phyloP scores from a whole-genome alignment of 2,329 filamentous ascomycete species.

The Aspergillus sp. region DNA sequence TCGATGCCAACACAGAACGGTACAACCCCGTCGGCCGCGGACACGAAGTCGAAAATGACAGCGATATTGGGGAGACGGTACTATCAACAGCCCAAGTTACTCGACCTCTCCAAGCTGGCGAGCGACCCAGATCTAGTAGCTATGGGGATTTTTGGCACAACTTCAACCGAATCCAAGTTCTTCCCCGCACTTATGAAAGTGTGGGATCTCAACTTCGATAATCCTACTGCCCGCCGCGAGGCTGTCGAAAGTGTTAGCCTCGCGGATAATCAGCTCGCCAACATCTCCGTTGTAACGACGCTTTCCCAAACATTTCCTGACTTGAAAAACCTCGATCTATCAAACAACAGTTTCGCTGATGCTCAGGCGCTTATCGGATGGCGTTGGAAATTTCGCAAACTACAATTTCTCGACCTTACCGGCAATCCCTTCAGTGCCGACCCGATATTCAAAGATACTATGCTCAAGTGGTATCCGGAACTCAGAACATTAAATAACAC shows the following conservation, averaged over 20 bases:
- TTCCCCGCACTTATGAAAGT: slow-evolving; percentile 91
- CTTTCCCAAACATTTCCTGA: slow-evolving; percentile 80
- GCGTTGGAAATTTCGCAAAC: slow-evolving; percentile 73
- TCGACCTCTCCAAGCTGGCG: slow-evolving; percentile 78
- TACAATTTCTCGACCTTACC: slow-evolving; percentile 77
- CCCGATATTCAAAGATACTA: slow-evolving; percentile 64
- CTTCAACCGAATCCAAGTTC: slow-evolving; percentile 75
- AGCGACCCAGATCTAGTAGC: slow-evolving; percentile 69
- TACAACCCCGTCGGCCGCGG: slow-evolving; percentile 50
- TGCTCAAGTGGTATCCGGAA: slow-evolving; percentile 80
- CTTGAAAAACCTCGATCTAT: slow-evolving; percentile 84
- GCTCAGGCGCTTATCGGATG: slow-evolving; percentile 69
- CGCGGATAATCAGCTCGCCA: slow-evolving; percentile 73
- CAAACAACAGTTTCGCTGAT: slow-evolving; percentile 73
- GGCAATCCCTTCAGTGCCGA: slow-evolving; percentile 71
- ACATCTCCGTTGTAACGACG: slow-evolving; percentile 69
- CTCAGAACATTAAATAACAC: slow-evolving; percentile 74
- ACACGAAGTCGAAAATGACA: slow-evolving; percentile 68
- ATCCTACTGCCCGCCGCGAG: slow-evolving; percentile 68
- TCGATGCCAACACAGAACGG: slow-evolving; percentile 27
- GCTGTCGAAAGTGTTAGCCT: slow-evolving; percentile 81
- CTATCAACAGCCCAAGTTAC: slow-evolving; percentile 66
- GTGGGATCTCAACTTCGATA: slow-evolving; percentile 75
- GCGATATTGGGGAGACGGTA: slow-evolving; percentile 74
- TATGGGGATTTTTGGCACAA: slow-evolving; percentile 73